Evolutionary conservation across 352 stramenopile genomes (phyloP).

Genomic region (Hyphochytrium catenoides): DNA sequence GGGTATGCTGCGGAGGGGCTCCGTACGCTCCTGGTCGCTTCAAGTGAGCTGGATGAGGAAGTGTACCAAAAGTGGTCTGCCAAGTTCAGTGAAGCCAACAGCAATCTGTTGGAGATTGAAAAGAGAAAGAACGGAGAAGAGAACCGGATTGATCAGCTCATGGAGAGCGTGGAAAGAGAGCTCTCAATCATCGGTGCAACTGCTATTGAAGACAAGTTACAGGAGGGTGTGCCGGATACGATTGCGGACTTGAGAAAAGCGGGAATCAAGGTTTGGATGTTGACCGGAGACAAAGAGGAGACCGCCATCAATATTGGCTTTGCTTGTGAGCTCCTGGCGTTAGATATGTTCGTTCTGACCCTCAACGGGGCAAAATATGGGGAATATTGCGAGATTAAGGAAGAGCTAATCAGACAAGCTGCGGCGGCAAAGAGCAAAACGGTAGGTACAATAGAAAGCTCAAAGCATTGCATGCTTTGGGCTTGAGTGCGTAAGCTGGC

Average conservation of each 20-base stretch:
- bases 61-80: slow-evolving; percentile 36
- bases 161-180: slow-evolving; percentile 62
- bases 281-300: slow-evolving; percentile 83
- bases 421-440: too few species aligned
- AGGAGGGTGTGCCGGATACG: slow-evolving; percentile 66
- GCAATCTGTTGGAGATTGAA: slow-evolving; percentile 63
- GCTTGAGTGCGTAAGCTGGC: too few species aligned
- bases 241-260: slow-evolving; percentile 72
- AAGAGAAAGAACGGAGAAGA: slow-evolving; percentile 28
- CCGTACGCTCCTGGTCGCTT: slow-evolving; percentile 62
- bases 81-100: slow-evolving; percentile 37
- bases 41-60: slow-evolving; percentile 20
- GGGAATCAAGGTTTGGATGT: slow-evolving; percentile 83
- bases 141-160: slow-evolving; percentile 49
- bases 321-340: slow-evolving; percentile 59
- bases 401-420: too few species aligned
- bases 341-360: too few species aligned
- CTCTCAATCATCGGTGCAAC: slow-evolving; percentile 67
- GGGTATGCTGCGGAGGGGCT: slow-evolving; percentile 60
- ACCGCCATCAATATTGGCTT: slow-evolving; percentile 91
- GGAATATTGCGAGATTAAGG: too few species aligned
- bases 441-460: too few species aligned
- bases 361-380: too few species aligned
- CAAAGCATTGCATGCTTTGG: too few species aligned
- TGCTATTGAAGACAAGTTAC: slow-evolving; percentile 80